Evolutionary conservation across 208 protist species (phyloP).

Genomic region (Jaenimonas drosophilae): DNA sequence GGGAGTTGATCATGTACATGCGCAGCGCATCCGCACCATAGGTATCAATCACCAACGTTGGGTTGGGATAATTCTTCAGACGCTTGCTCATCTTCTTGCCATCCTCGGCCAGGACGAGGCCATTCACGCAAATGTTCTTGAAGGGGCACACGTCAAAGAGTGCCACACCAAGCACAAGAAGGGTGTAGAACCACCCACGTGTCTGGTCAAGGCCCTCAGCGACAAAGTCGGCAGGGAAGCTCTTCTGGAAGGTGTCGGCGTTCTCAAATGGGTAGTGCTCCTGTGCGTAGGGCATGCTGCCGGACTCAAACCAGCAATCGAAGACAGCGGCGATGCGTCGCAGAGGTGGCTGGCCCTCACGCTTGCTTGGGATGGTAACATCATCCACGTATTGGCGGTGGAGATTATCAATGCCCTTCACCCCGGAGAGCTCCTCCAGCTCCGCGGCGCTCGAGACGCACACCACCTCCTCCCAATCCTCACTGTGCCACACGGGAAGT

Average conservation of each 20-base stretch:
- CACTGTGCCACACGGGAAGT: constrained; percentile 98
- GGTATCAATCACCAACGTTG: constrained; percentile 89
- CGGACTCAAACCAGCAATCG: constrained; percentile 99
- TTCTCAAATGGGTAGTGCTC: constrained; percentile 99
- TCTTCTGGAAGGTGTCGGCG: constrained; percentile 86
- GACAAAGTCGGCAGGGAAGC: constrained; percentile 99
- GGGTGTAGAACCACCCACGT: constrained; percentile 99
- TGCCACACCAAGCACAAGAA: constrained; percentile 97
- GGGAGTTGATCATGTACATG: constrained; percentile 99
- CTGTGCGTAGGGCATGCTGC: constrained; percentile 99
- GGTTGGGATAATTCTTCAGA: constrained; percentile 99
- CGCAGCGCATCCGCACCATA: constrained; percentile 98
- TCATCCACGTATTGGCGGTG: constrained; percentile 97
- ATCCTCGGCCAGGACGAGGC: constrained; percentile 97
- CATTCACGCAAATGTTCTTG: constrained; percentile 99
- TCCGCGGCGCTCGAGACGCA: constrained; percentile 95
- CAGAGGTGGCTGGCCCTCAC: constrained; percentile 80
- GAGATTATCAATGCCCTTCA: constrained; percentile 90
- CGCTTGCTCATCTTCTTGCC: constrained; percentile 99
- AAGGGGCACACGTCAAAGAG: constrained; percentile 97
- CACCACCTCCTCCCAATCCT: constrained; percentile 95
- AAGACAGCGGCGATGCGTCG: constrained; percentile 97
- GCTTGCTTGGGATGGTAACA: constrained; percentile 96
- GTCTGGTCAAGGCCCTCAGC: constrained; percentile 99
- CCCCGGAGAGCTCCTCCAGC: constrained; percentile 93